Evolutionary conservation across 106 monocot genomes (phyloP).

Genomic region (Allium fistulosum): DNA sequence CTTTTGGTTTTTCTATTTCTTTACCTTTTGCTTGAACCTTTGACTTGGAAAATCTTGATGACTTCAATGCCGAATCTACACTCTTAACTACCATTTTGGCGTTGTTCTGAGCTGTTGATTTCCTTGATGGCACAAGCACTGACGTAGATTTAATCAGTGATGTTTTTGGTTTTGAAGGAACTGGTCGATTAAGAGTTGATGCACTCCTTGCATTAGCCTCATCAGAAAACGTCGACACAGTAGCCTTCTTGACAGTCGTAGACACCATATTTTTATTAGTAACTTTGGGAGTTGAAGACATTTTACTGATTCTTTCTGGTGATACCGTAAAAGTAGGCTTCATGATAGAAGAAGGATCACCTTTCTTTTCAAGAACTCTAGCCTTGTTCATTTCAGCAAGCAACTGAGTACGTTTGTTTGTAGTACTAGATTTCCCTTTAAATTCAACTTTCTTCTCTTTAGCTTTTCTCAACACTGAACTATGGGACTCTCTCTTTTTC

Average conservation of each 20-base stretch:
- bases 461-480: neutral
- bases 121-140: neutral
- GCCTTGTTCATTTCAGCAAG: neutral
- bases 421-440: neutral
- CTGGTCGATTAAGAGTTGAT: too few relatives aligned
- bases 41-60: slow-evolving; percentile 1
- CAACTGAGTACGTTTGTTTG: neutral
- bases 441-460: neutral
- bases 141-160: neutral
- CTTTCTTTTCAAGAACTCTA: slow-evolving; percentile 4
- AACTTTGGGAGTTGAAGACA: slow-evolving; percentile 11
- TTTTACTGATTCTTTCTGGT: slow-evolving; percentile 8
- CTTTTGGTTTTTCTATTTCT: neutral
- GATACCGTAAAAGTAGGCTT: neutral
- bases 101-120: slow-evolving; percentile 4
- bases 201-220: too few relatives aligned
- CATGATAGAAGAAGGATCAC: neutral
- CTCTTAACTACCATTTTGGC: slow-evolving; percentile 11
- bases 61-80: slow-evolving; percentile 4
- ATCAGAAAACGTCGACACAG: too few relatives aligned
- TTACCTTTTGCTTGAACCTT: too few relatives aligned
- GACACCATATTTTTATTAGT: neutral
- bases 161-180: slow-evolving; percentile 7
- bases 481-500: neutral
- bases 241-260: too few relatives aligned